Evolutionary conservation across 805 yeast genomes (phyloP).

Genomic region (Tetrapisispora fleetii): DNA sequence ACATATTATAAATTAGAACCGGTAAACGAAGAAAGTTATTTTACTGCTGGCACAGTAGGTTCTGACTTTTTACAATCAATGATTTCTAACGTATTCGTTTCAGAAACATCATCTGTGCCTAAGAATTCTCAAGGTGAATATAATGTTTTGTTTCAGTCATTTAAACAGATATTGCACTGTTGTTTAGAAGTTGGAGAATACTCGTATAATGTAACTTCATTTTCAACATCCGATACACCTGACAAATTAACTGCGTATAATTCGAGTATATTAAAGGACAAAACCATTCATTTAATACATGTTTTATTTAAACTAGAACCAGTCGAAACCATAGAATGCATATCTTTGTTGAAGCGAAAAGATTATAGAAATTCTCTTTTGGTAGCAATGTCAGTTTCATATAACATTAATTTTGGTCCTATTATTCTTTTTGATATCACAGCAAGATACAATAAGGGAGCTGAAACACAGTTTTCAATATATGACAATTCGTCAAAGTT

Average conservation of each 20-base stretch:
- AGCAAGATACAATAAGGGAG: slow-evolving; percentile 17
- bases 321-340: slow-evolving; percentile 57
- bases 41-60: slow-evolving; percentile 7
- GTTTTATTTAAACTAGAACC: slow-evolving; percentile 50
- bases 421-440: slow-evolving; percentile 39
- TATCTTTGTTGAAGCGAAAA: slow-evolving; percentile 24
- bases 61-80: slow-evolving; percentile 27
- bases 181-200: slow-evolving; percentile 66
- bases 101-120: slow-evolving; percentile 26
- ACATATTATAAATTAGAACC: slow-evolving; percentile 46
- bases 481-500: slow-evolving; percentile 11
- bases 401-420: slow-evolving; percentile 29
- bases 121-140: slow-evolving; percentile 37
- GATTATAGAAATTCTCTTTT: slow-evolving; percentile 27
- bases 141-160: slow-evolving; percentile 46
- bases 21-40: slow-evolving; percentile 22
- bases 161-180: slow-evolving; percentile 47
- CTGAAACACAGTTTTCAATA: slow-evolving; percentile 12
- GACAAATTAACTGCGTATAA: neutral
- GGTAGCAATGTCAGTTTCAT: slow-evolving; percentile 16
- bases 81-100: slow-evolving; percentile 27
- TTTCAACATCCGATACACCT: slow-evolving; percentile 2
- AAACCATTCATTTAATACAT: neutral
- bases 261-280: neutral
- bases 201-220: slow-evolving; percentile 12